Evolutionary conservation across 2,329 filamentous ascomycete species (phyloP), one percentile per base, ranked within the genome.

Genomic region (Neophaeococcomyces mojaviensis): DNA sequence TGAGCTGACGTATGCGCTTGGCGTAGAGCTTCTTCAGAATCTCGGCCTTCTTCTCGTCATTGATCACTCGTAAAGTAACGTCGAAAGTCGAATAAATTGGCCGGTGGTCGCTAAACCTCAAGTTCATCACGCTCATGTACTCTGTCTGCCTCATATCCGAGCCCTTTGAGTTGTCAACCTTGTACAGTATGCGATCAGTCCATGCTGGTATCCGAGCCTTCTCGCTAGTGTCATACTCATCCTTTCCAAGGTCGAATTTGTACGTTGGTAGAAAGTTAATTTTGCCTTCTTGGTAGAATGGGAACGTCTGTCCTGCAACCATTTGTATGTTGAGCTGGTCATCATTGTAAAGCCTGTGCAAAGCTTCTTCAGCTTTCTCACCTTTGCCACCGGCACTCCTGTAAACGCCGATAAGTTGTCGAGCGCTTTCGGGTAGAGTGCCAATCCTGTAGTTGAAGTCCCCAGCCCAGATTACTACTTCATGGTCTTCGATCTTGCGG

Each of bases 401-500:
- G 20, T 78, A 72, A 45, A 77, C 74, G 56, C 82, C 77, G 45
- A 95, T 79, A 8, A 94, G 69, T 26, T 81, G 77, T 54, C 86
- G 82, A 6, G 88, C 86, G 49, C 76, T 81, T 32, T 95, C 88
- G 53, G 87, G 81, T 36, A 76, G 77, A 47, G 97, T 73, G 1
- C 89, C 90, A 57, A 98, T 94, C 15, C 92, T 84, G 65, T 98
- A 98, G 62, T 98, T 98, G 71, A 98, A 98, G 64, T 98, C 92
- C 4, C 92, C 92, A 34, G 96, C 76, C 90, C 92, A 98, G 44
- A 96, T 83, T 30, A 97, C 83, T 18, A 86, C 82, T 54, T 84
- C 88, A 61, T 98, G 92, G 61, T 97, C 85, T 57, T 92, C 87
- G 51, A 98, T 97, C 4, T 84, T 79, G 47, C 88, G 76, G 59